Conservation (phyloP, 2,329 filamentous ascomycete genomes). For the Purpureocillium lavendulum region DNA sequence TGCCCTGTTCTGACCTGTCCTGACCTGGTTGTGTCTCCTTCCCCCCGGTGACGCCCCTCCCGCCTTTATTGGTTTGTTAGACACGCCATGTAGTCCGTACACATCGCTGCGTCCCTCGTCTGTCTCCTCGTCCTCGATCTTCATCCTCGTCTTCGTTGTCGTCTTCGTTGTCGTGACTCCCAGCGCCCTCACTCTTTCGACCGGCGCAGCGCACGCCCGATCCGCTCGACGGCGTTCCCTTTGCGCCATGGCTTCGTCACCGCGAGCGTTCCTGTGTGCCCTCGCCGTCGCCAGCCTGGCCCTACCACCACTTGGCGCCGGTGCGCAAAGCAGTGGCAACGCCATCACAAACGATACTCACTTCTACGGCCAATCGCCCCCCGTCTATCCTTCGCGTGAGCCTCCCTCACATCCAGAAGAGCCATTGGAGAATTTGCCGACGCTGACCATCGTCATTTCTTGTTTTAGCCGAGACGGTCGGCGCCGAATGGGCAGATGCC, state of each 20-base stretch:
- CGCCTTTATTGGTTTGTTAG: too few species aligned
- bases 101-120: neutral
- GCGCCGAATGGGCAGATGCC: slow-evolving; percentile 57
- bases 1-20: too few species aligned
- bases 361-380: slow-evolving; percentile 42
- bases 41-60: too few species aligned
- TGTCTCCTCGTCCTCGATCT: neutral
- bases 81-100: too few species aligned
- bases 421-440: neutral
- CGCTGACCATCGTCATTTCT: too few species aligned
- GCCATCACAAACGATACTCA: slow-evolving; percentile 29
- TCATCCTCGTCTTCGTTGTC: neutral
- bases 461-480: slow-evolving; percentile 41
- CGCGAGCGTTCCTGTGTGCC: slow-evolving; percentile 1
- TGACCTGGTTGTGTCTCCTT: too few species aligned
- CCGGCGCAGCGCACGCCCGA: too few species aligned
- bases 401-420: neutral
- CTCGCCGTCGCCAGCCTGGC: slow-evolving; percentile 2
- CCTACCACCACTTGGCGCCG: neutral
- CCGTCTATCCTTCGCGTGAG: slow-evolving; percentile 44
- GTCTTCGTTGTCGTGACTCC: too few species aligned
- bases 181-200: too few species aligned
- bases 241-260: neutral
- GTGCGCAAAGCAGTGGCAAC: slow-evolving; percentile 6
- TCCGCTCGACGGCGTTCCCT: too few species aligned